These are phyloP conservation scores for Endothia cerciana DNA, from an alignment of 2,329 filamentous ascomycete species.

Conservation along the genomic window DNA sequence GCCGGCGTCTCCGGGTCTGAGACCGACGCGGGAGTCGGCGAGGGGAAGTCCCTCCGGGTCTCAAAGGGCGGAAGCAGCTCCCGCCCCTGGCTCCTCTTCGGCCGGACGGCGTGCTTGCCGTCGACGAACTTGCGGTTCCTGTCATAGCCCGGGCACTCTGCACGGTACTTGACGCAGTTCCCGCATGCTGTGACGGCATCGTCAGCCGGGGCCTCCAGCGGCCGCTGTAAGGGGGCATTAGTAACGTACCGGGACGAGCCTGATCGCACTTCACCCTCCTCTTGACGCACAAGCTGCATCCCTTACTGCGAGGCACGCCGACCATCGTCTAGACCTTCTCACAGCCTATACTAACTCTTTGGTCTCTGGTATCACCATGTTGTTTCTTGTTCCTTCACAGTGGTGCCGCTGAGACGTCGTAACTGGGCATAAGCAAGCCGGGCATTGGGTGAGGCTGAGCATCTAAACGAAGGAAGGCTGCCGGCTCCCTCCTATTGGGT, in stretches of 20 bases:
- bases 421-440: neutral
- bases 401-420: no score
- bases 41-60: conserved; percentile 12
- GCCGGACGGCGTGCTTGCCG: conserved; percentile 44
- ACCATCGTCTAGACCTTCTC: conserved; percentile 36
- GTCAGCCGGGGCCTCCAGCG: conserved; percentile 9
- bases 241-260: conserved; percentile 39
- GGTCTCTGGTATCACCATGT: neutral
- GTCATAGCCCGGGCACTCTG: conserved; percentile 45
- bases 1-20: neutral
- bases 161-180: conserved; percentile 46
- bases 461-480: neutral
- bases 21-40: neutral
- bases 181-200: conserved; percentile 33
- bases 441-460: conserved; percentile 1
- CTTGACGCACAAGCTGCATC: conserved; percentile 46
- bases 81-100: conserved; percentile 29
- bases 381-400: no score
- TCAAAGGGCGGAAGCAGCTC: conserved; percentile 22
- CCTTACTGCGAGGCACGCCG: conserved; percentile 44
- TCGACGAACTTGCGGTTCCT: conserved; percentile 44
- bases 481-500: neutral
- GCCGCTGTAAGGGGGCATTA: neutral
- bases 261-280: conserved; percentile 52
- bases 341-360: neutral